Evolutionary conservation across 106 monocot species (phyloP).

Genomic region (Ottelia alismoides): DNA sequence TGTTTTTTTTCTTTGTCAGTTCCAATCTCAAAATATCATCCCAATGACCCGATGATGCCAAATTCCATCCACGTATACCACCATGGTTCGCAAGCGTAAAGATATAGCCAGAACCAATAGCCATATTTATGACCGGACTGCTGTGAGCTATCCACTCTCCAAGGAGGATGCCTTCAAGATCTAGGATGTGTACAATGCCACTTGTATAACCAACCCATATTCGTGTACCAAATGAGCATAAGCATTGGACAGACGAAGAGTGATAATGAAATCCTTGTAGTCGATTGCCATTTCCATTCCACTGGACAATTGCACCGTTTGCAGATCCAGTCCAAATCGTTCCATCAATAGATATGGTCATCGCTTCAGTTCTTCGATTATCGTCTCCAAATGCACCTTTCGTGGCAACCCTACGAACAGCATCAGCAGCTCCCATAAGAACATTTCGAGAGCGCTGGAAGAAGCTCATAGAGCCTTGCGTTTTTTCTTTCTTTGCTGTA

Average conservation of each 20-base stretch:
- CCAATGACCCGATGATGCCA: constrained; percentile 60
- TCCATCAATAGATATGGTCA: constrained; percentile 57
- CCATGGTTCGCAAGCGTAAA: constrained; percentile 89
- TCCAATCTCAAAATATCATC: constrained; percentile 59
- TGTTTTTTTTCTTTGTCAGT: constrained; percentile 37
- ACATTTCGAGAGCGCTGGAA: constrained; percentile 92
- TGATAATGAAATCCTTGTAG: constrained; percentile 67
- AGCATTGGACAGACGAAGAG: constrained; percentile 49
- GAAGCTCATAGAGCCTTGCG: constrained; percentile 67
- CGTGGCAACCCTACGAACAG: constrained; percentile 74
- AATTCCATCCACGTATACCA: constrained; percentile 84
- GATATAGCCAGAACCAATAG: constrained; percentile 52
- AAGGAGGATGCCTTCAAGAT: constrained; percentile 72
- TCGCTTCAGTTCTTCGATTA: constrained; percentile 59
- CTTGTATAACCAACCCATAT: constrained; percentile 81
- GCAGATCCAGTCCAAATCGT: constrained; percentile 81
- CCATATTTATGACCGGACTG: constrained; percentile 73
- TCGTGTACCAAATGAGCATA: constrained; percentile 60
- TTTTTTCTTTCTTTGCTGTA: constrained; percentile 54
- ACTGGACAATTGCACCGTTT: constrained; percentile 72
- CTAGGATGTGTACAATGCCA: constrained; percentile 63
- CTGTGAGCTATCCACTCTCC: constrained; percentile 82
- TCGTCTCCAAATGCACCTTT: constrained; percentile 83
- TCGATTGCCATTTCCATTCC: constrained; percentile 91
- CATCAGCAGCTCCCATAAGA: constrained; percentile 91